These are phyloP conservation scores for Tetrahymena thermophila DNA, from an alignment of 73 alveolate genomes.

Conservation along the genomic window DNA sequence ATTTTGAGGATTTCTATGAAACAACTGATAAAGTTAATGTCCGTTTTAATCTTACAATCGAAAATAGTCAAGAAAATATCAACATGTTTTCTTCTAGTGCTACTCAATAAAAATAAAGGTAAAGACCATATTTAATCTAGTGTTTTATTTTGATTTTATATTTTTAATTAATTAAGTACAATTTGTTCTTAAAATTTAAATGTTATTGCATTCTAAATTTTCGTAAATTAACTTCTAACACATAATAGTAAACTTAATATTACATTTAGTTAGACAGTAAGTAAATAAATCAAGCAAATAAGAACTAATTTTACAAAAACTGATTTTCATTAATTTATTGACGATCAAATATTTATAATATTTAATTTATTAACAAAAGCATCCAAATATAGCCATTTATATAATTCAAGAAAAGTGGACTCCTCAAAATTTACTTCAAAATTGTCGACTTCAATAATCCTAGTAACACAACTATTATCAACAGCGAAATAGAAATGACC, in stretches of 20 bases:
- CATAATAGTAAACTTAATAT: not conserved
- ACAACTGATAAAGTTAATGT: not conserved
- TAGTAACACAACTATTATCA: not conserved
- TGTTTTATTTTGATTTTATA: not conserved
- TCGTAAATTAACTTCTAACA: not conserved
- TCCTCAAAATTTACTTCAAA: not conserved
- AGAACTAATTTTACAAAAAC: no score
- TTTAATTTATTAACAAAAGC: not conserved
- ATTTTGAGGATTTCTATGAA: not conserved
- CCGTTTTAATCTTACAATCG: not conserved
- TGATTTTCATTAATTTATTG: no score
- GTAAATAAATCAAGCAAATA: not conserved
- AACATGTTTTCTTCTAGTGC: not conserved
- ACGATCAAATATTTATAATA: no score
- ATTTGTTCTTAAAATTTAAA: not conserved
- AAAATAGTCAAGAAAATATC: not conserved
- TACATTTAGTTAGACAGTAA: not conserved
- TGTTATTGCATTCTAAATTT: not conserved
- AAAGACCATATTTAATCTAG: not conserved
- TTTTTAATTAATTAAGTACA: not conserved
- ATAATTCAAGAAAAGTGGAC: not conserved
- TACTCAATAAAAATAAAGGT: not conserved
- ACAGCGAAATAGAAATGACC: not conserved
- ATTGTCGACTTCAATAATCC: not conserved
- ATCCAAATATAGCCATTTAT: not conserved